Percentiles rank a stretch among this genome's conserved stretches.
Evolutionary conservation across 2,329 filamentous ascomycete species (phyloP).

Genomic region (Clonostachys byssicola): DNA sequence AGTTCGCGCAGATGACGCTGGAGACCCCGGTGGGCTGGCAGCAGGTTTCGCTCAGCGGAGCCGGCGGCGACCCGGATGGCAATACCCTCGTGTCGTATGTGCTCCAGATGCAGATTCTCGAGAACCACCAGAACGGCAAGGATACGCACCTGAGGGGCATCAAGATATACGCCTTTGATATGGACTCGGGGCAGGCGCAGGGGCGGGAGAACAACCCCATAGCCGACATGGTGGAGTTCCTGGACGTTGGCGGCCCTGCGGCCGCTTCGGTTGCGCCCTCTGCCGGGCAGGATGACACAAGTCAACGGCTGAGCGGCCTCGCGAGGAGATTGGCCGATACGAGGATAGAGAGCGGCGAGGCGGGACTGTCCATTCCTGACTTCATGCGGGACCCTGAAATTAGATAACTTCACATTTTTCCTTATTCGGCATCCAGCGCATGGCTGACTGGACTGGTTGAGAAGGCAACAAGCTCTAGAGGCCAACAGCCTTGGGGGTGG

Average conservation of each 20-base stretch:
- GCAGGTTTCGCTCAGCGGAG: constrained; percentile 62
- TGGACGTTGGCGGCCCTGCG: constrained; percentile 4
- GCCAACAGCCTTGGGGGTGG: too few relatives aligned
- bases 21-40: constrained; percentile 85
- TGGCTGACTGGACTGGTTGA: neutral
- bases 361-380: constrained; percentile 28
- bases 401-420: constrained; percentile 14
- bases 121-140: constrained; percentile 99
- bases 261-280: constrained; percentile 2
- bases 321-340: constrained; percentile 16
- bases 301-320: constrained; percentile 16
- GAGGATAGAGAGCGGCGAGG: constrained; percentile 24
- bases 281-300: constrained; percentile 2
- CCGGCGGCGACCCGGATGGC: constrained; percentile 57
- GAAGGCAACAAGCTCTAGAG: too few relatives aligned
- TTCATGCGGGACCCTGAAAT: constrained; percentile 39
- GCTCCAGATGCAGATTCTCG: constrained; percentile 83
- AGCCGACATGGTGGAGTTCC: constrained; percentile 18
- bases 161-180: constrained; percentile 70
- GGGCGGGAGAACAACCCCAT: constrained; percentile 26
- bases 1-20: constrained; percentile 78
- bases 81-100: constrained; percentile 84
- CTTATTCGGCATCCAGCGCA: neutral
- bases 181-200: constrained; percentile 36
- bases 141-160: constrained; percentile 95